phyloP scores from a whole-genome alignment of 1,284 basidiomycete genomes.

The Mycosarcoma maydis region DNA sequence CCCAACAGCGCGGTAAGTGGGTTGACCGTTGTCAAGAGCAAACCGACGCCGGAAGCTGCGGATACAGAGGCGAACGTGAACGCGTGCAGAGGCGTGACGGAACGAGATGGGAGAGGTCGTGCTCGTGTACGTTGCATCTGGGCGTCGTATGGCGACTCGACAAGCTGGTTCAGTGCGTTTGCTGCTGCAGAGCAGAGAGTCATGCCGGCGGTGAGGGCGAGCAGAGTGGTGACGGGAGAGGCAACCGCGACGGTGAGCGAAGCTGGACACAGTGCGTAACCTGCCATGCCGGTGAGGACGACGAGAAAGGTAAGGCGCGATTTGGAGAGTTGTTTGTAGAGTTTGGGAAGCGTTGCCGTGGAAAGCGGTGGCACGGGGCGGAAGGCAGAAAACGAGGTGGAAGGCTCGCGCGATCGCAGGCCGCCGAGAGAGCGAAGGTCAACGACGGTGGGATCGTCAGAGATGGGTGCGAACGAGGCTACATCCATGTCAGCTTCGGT shows the following conservation, averaged over 20 bases:
- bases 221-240: slow-evolving; percentile 69
- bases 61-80: slow-evolving; percentile 79
- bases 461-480: slow-evolving; percentile 40
- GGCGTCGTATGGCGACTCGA: slow-evolving; percentile 94
- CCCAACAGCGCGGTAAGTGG: slow-evolving; percentile 87
- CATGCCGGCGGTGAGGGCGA: slow-evolving; percentile 88
- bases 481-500: slow-evolving; percentile 7
- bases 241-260: slow-evolving; percentile 41
- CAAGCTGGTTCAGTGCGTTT: slow-evolving; percentile 92
- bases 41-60: slow-evolving; percentile 78
- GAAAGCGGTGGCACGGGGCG: slow-evolving; percentile 45
- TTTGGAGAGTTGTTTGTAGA: slow-evolving; percentile 87
- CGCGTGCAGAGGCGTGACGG: slow-evolving; percentile 85
- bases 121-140: slow-evolving; percentile 93
- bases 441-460: slow-evolving; percentile 50
- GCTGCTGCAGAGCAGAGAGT: slow-evolving; percentile 90
- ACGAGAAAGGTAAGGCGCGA: slow-evolving; percentile 86
- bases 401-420: slow-evolving; percentile 27
- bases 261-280: slow-evolving; percentile 82
- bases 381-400: slow-evolving; percentile 33
- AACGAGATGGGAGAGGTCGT: slow-evolving; percentile 85
- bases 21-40: slow-evolving; percentile 87
- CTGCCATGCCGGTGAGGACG: slow-evolving; percentile 88
- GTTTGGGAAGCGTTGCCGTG: slow-evolving; percentile 21
- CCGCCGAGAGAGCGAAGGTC: slow-evolving; percentile 27